These are phyloP conservation scores for Xylaria palmicola DNA, from an alignment of 495 filamentous ascomycete species.

Conservation along the genomic window DNA sequence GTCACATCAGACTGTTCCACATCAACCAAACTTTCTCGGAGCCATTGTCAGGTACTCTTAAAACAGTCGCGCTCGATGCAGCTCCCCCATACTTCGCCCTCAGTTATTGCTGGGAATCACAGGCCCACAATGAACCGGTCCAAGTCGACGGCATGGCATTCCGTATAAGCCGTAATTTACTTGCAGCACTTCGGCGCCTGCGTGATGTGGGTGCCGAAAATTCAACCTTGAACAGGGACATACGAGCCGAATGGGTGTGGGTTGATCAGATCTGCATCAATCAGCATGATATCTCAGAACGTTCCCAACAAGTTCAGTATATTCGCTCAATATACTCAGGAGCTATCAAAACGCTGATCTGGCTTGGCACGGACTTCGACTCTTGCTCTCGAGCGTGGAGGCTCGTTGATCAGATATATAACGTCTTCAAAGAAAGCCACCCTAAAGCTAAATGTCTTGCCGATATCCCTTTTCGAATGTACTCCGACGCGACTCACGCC, in stretches of 20 bases:
- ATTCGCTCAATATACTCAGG: neutral
- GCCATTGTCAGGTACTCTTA: neutral
- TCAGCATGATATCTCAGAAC: neutral
- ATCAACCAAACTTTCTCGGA: no score
- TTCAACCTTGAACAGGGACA: neutral
- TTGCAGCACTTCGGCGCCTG: neutral
- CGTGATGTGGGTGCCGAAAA: neutral
- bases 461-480: neutral
- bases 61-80: neutral
- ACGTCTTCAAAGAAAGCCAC: neutral
- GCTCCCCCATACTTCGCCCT: neutral
- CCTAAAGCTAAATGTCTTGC: neutral
- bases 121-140: neutral
- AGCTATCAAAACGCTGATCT: neutral
- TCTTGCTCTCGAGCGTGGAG: neutral
- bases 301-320: neutral
- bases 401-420: neutral
- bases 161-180: neutral
- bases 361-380: neutral
- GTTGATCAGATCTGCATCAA: neutral
- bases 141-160: neutral
- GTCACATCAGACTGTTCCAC: no score
- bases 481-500: neutral
- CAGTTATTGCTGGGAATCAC: neutral
- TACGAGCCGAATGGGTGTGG: neutral